A percentile compares a stretch with the other conserved stretches of the same genome.
Conservation (phyloP, 352 stramenopile species). For the Aphanomyces stellatus region DNA sequence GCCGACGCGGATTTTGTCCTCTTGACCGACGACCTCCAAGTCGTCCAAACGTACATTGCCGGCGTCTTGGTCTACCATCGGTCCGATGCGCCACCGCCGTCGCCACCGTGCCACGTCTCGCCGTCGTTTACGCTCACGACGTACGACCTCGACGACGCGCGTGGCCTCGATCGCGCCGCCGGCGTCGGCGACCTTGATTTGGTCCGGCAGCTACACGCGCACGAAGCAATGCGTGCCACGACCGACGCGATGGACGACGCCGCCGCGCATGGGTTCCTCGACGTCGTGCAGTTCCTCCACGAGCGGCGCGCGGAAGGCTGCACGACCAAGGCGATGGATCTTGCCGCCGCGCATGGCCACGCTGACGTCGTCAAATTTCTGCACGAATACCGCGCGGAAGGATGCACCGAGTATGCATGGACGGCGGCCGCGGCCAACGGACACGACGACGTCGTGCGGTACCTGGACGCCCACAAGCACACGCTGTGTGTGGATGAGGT, state of each 20-base stretch:
- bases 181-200: neutral
- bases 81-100: neutral
- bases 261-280: slow-evolving; percentile 24
- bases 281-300: slow-evolving; percentile 28
- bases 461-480: neutral
- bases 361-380: slow-evolving; percentile 28
- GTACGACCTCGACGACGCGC: slow-evolving; percentile 7
- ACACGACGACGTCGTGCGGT: slow-evolving; percentile 13
- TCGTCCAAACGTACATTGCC: slow-evolving; percentile 67
- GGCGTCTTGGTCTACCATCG: slow-evolving; percentile 49
- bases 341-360: slow-evolving; percentile 24
- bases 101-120: neutral
- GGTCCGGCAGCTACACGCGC: neutral
- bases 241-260: slow-evolving; percentile 29
- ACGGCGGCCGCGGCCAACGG: slow-evolving; percentile 6
- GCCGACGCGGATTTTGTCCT: slow-evolving; percentile 78
- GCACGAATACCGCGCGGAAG: slow-evolving; percentile 18
- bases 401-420: slow-evolving; percentile 21
- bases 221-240: slow-evolving; percentile 13
- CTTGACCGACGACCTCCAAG: slow-evolving; percentile 53
- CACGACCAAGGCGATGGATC: slow-evolving; percentile 29
- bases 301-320: slow-evolving; percentile 27
- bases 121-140: neutral
- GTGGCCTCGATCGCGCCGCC: neutral
- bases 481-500: no score